phyloP scores from a whole-genome alignment of 805 yeast species.

The Lachancea meyersii region DNA sequence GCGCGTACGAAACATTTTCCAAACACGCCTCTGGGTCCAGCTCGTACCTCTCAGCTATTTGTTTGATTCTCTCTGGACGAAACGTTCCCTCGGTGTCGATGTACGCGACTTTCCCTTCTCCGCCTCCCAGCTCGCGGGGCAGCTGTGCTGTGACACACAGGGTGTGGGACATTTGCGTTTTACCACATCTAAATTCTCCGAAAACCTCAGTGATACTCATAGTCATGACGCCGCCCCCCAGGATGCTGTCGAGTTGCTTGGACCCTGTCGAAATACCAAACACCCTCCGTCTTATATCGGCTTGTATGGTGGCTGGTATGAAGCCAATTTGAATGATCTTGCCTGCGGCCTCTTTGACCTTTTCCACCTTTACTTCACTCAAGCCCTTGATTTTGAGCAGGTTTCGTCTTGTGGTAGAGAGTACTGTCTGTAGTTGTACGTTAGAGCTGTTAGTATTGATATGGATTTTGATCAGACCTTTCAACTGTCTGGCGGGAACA shows the following conservation, averaged over 20 bases:
- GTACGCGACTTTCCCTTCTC: constrained; percentile 73
- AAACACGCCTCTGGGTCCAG: constrained; percentile 64
- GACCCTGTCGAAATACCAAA: constrained; percentile 65
- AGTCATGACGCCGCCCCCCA: constrained; percentile 73
- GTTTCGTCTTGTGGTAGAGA: constrained; percentile 59
- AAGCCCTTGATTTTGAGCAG: constrained; percentile 62
- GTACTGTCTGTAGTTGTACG: constrained; percentile 35
- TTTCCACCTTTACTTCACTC: constrained; percentile 72
- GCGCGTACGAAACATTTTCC: constrained; percentile 66
- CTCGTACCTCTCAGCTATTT: constrained; percentile 64
- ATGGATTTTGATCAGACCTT: no score
- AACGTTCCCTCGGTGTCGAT: constrained; percentile 81
- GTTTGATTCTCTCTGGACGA: constrained; percentile 59
- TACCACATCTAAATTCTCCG: constrained; percentile 78
- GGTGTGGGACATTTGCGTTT: constrained; percentile 77
- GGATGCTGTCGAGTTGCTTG: constrained; percentile 56
- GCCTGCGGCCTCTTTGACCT: constrained; percentile 66
- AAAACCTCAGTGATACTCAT: constrained; percentile 75
- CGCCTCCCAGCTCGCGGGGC: constrained; percentile 67
- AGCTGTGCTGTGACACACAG: constrained; percentile 70
- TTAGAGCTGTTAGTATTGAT: background rate
- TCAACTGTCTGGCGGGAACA: no score
- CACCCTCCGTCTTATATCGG: constrained; percentile 58
- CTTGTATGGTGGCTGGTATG: constrained; percentile 66
- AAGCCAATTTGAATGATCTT: constrained; percentile 62